Percentiles rank a stretch among this genome's conserved stretches.
Evolutionary conservation across 2,329 filamentous ascomycete genomes (phyloP).

Genomic region (Pseudocercospora ulei): DNA sequence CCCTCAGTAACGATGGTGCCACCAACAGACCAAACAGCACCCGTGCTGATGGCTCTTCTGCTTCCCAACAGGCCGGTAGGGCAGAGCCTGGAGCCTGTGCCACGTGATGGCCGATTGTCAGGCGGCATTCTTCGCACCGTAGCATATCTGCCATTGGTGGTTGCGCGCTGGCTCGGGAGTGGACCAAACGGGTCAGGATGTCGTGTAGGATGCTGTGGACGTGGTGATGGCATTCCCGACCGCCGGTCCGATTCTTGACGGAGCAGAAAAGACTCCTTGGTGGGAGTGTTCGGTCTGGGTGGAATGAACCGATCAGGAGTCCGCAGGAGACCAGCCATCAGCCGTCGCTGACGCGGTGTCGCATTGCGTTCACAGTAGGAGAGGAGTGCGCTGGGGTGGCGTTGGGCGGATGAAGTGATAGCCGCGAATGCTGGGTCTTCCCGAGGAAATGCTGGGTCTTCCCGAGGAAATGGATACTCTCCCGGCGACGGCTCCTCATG

Average conservation of each 20-base stretch:
- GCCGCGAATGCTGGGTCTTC: too few relatives aligned
- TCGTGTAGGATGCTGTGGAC: neutral
- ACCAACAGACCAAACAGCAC: conserved; percentile 68
- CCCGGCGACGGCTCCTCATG: too few relatives aligned
- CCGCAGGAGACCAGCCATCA: conserved; percentile 22
- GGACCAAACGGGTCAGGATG: conserved; percentile 28
- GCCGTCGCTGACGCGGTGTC: conserved; percentile 19
- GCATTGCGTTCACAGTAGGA: conserved; percentile 20
- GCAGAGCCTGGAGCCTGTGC: conserved; percentile 7
- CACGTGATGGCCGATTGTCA: conserved; percentile 6
- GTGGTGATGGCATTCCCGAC: neutral
- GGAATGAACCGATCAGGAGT: conserved; percentile 53
- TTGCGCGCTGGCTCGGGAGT: conserved; percentile 11
- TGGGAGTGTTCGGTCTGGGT: conserved; percentile 26
- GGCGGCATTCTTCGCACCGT: conserved; percentile 16
- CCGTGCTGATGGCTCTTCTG: conserved; percentile 47
- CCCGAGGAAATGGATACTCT: too few relatives aligned
- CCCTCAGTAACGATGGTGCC: conserved; percentile 44
- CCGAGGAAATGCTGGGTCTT: too few relatives aligned
- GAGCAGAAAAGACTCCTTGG: conserved; percentile 24
- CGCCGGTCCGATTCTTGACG: neutral
- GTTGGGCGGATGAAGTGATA: too few relatives aligned
- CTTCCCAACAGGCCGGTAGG: conserved; percentile 5
- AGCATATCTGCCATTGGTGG: conserved; percentile 24
- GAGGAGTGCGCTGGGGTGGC: conserved; percentile 22